phyloP scores from a whole-genome alignment of 306 rosid genomes.

The Sphenostylis stenocarpa region DNA sequence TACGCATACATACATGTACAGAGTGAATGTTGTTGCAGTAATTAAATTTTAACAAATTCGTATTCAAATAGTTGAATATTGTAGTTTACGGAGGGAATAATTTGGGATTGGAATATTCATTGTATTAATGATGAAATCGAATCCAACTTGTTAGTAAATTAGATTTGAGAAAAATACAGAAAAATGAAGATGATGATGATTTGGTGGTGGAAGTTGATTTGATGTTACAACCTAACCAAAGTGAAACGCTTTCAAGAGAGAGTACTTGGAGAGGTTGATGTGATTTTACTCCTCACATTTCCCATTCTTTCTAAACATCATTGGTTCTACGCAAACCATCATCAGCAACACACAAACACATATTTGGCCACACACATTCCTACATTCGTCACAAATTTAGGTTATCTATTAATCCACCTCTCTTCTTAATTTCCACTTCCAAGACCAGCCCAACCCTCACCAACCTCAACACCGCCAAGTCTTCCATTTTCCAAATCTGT shows the following conservation, averaged over 20 bases:
- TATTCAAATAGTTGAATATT: not conserved
- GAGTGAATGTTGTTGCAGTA: not conserved
- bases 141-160: too few species aligned
- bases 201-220: not conserved
- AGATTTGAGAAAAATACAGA: too few species aligned
- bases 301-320: constrained; percentile 6
- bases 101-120: too few species aligned
- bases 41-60: not conserved
- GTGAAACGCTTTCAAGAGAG: constrained; percentile 48
- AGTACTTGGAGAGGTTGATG: constrained; percentile 48
- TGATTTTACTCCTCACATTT: constrained; percentile 31
- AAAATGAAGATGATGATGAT: too few species aligned
- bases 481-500: constrained; percentile 18
- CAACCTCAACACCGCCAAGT: constrained; percentile 15
- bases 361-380: too few species aligned
- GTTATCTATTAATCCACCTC: not conserved
- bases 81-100: too few species aligned
- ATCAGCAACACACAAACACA: too few species aligned
- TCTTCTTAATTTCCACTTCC: not conserved
- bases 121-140: too few species aligned
- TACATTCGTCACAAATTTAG: not conserved
- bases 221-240: constrained; percentile 48
- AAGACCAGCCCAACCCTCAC: constrained; percentile 14
- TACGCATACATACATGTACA: not conserved
- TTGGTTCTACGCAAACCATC: not conserved